Percentiles rank a stretch among this genome's conserved stretches.
Conservation (phyloP, 1,284 basidiomycete species). For the Afroboletus lepidellus region DNA sequence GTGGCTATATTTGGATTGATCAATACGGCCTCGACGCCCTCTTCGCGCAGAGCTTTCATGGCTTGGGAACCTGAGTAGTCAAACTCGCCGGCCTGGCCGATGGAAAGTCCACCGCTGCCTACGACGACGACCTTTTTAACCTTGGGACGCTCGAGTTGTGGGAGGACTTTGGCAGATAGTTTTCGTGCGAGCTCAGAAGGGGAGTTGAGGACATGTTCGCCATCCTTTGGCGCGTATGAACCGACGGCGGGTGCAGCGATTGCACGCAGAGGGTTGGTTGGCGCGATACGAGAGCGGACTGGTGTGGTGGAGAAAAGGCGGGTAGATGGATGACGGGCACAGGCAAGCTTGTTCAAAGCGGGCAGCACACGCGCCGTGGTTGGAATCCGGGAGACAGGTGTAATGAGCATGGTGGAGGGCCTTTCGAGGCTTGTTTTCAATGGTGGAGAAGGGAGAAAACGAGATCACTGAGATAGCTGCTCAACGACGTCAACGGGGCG, state of each 20-base stretch:
- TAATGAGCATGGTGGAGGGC: constrained; percentile 10
- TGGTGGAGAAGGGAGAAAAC: constrained; percentile 72
- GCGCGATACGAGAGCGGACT: constrained; percentile 28
- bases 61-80: constrained; percentile 99
- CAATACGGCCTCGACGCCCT: constrained; percentile 92
- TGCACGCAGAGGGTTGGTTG: constrained; percentile 51
- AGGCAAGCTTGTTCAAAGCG: constrained; percentile 13
- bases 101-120: constrained; percentile 93
- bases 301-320: constrained; percentile 37
- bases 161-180: constrained; percentile 89
- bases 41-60: constrained; percentile 95
- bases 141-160: constrained; percentile 81
- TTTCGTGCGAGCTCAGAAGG: constrained; percentile 90
- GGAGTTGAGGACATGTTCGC: constrained; percentile 83
- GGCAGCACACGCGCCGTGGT: constrained; percentile 11
- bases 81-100: constrained; percentile 99
- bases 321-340: constrained; percentile 19
- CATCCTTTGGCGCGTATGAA: constrained; percentile 64
- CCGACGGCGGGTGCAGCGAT: constrained; percentile 81
- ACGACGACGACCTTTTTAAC: constrained; percentile 97
- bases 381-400: constrained; percentile 13
- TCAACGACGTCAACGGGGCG: not conserved
- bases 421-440: constrained; percentile 35
- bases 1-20: constrained; percentile 98
- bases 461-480: constrained; percentile 82